Conservation (phyloP, 2,329 filamentous ascomycete genomes). For the Pseudogymnoascus sp. region DNA sequence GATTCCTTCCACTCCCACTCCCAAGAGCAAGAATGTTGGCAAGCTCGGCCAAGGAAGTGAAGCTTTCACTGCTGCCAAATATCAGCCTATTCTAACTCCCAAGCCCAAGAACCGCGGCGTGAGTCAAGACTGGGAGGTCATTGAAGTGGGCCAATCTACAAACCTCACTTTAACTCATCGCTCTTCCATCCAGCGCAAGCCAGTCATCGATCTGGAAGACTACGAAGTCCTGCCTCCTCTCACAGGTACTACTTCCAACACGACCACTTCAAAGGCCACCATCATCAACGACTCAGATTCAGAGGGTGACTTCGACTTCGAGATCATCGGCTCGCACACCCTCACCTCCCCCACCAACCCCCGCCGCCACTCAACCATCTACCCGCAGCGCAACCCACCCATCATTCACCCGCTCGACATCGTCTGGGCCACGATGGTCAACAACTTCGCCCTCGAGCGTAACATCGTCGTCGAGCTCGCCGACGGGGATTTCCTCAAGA, state of each 20-base stretch:
- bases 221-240: background rate
- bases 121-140: background rate
- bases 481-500: constrained; percentile 9
- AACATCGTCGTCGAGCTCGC: constrained; percentile 15
- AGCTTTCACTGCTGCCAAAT: background rate
- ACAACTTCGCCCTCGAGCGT: background rate
- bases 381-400: background rate
- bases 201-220: background rate
- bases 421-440: background rate
- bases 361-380: background rate
- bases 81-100: background rate
- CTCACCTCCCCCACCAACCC: background rate
- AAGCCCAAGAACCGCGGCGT: background rate
- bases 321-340: background rate
- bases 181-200: background rate
- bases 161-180: background rate
- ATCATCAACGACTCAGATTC: background rate
- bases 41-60: background rate
- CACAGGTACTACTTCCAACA: background rate
- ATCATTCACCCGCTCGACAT: background rate
- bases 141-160: background rate
- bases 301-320: background rate
- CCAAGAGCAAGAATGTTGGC: background rate
- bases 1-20: background rate
- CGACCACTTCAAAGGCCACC: background rate